Evolutionary conservation across 2,329 filamentous ascomycete genomes (phyloP).

Genomic region (Pyrenochaeta sp.): DNA sequence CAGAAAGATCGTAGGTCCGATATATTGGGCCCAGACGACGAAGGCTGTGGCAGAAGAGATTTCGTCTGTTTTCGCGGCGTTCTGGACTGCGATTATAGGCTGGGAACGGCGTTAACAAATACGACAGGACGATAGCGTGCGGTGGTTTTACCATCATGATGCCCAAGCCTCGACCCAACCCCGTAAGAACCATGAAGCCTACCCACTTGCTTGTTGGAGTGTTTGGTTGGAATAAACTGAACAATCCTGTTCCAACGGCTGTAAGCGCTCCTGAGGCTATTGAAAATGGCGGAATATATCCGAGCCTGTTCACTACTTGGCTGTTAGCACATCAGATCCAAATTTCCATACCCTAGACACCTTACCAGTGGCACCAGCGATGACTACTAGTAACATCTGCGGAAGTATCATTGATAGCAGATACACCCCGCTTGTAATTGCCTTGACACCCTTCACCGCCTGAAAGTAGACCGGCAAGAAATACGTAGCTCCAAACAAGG

Average conservation of each 20-base stretch:
- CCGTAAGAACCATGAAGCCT: neutral
- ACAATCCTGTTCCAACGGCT: neutral
- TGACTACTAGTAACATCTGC: neutral
- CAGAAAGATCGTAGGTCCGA: neutral
- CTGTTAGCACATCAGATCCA: too few species aligned
- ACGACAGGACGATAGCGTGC: neutral
- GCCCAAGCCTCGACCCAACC: neutral
- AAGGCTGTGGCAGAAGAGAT: neutral
- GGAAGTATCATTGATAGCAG: neutral
- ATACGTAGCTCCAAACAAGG: neutral
- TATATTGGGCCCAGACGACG: neutral
- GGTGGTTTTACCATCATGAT: neutral
- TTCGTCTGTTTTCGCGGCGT: neutral
- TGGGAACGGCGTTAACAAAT: neutral
- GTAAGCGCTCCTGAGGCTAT: neutral
- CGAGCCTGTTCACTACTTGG: neutral
- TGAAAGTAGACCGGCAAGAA: neutral
- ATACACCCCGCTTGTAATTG: neutral
- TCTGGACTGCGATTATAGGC: neutral
- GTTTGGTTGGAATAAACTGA: neutral
- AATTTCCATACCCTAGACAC: too few species aligned
- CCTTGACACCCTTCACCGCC: neutral
- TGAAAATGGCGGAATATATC: neutral
- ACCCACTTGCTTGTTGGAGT: neutral
- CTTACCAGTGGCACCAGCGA: neutral